Evolutionary conservation across 129 eudicot species (phyloP), one percentile per base, ranked within the genome.

Genomic region (Flaveria brownii): DNA sequence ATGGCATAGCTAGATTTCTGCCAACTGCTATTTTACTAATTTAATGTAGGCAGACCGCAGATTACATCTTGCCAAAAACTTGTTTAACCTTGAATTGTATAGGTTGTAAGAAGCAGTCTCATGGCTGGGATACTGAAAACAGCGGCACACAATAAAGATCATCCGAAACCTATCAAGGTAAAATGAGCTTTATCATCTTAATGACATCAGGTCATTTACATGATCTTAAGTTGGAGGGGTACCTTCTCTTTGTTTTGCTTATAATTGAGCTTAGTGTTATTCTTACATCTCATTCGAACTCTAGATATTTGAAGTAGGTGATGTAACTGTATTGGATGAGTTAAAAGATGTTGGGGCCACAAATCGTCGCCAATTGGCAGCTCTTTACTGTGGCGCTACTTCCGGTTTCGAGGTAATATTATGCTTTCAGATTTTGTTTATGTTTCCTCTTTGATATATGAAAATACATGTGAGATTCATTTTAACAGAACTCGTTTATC

Each of bases 221-320:
- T 74, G 70, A 62, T 74, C 11, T 46, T 62, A 63, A 57, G 63
- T 30, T 63, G 75, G 25, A 71, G 41, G 7, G 41, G 41, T 0
- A 36, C 41, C 41, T 36, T 36, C 41, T 36, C 41, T 3, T 36
- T 36, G 41, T 36, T 36, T 36, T 36, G 41, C 41, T 33, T 33
- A 33, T 33, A 33, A 4, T 33, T 33, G 7, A 33, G 39, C 39
- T 36, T 36, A 36, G 68, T 77, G 28, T 77, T 68, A 4, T 18
- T 75, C 12, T 54, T 68, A 42, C 23, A 54, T 42, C 39, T 60
- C 7, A 11, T 36, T 43, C 56, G 68, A 26, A 65, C 36, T 45
- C 9, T 74, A 94, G 98, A 91, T 94, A 73, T 94, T 87, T 75
- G 98, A 94, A 91, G 93, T 94, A 77, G 98, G 98, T 73, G 98